Conservation (phyloP, 2,329 filamentous ascomycete species). For the Xylariaceae sp. region DNA sequence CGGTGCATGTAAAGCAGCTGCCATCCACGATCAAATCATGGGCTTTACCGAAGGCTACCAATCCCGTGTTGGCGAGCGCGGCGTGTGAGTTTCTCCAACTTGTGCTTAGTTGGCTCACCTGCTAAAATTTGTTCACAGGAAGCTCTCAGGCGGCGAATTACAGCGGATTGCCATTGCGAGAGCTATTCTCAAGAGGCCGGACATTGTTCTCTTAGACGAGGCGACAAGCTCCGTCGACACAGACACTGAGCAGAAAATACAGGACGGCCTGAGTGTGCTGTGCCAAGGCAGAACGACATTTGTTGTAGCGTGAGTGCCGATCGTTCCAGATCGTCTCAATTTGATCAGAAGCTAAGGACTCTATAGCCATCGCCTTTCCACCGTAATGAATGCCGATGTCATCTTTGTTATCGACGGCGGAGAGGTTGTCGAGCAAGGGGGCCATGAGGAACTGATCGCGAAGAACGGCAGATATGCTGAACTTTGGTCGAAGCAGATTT, state of each 20-base stretch:
- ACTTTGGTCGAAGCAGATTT: slow-evolving; percentile 58
- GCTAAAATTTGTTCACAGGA: slow-evolving; percentile 28
- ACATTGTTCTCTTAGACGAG: slow-evolving; percentile 71
- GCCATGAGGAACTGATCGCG: slow-evolving; percentile 50
- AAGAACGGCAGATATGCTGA: slow-evolving; percentile 55
- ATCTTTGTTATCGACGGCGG: slow-evolving; percentile 60
- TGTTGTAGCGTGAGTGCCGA: slow-evolving; percentile 53
- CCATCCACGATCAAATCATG: slow-evolving; percentile 47
- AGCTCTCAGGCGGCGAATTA: slow-evolving; percentile 59
- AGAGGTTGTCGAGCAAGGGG: slow-evolving; percentile 55
- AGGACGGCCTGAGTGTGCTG: slow-evolving; percentile 50
- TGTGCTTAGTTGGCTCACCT: neutral
- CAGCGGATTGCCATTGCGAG: slow-evolving; percentile 63
- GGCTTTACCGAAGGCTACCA: slow-evolving; percentile 45
- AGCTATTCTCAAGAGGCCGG: slow-evolving; percentile 65
- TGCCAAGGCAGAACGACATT: slow-evolving; percentile 58
- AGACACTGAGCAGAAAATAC: slow-evolving; percentile 60
- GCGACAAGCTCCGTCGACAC: slow-evolving; percentile 72
- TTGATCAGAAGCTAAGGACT: too few species aligned
- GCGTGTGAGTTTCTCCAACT: slow-evolving; percentile 29
- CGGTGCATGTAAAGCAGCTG: slow-evolving; percentile 44
- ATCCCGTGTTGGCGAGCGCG: slow-evolving; percentile 46
- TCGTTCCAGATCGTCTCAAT: too few species aligned
- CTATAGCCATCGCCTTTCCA: slow-evolving; percentile 58
- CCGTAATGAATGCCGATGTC: slow-evolving; percentile 60